Evolutionary conservation across 352 stramenopile species (phyloP).

Genomic region (Phytopythium delawarense): DNA sequence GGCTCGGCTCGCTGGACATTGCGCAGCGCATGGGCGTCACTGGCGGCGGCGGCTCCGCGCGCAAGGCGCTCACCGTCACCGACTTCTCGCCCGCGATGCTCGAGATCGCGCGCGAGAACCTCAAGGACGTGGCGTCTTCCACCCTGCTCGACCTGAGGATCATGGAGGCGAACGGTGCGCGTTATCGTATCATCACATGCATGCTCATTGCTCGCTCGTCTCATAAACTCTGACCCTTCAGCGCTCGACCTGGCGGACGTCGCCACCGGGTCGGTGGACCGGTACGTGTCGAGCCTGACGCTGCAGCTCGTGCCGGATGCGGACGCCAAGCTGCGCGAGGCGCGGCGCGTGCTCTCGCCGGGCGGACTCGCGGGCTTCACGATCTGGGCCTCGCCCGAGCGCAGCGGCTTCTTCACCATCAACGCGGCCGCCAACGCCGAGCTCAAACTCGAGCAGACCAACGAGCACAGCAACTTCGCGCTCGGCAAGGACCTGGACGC

Average conservation of each 20-base stretch:
- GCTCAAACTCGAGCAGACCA: conserved; percentile 22
- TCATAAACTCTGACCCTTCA: conserved; percentile 1
- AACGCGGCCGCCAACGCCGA: conserved; percentile 14
- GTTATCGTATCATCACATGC: not conserved
- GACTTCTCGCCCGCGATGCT: conserved; percentile 45
- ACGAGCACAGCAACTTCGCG: conserved; percentile 36
- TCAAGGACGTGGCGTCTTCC: conserved; percentile 8
- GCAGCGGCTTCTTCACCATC: conserved; percentile 36
- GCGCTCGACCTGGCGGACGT: conserved; percentile 37
- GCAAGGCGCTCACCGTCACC: conserved; percentile 29
- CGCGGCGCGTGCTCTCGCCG: conserved; percentile 28
- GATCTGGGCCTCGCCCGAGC: conserved; percentile 48
- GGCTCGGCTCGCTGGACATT: conserved; percentile 42
- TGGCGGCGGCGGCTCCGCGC: not conserved
- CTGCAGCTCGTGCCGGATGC: conserved; percentile 44
- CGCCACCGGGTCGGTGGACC: conserved; percentile 28
- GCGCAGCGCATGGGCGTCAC: not conserved
- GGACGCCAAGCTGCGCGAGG: conserved; percentile 44
- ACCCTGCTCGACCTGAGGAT: conserved; percentile 26
- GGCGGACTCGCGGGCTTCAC: conserved; percentile 47
- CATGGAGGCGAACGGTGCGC: conserved; percentile 29
- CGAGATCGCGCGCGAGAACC: conserved; percentile 25
- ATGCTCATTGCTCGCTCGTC: not conserved
- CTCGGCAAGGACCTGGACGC: conserved; percentile 40
- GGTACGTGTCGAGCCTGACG: conserved; percentile 47